Percentiles rank a stretch among this genome's conserved stretches.
Conservation (phyloP, 2,329 filamentous ascomycete genomes). For the Sporothrix euskadiensis region DNA sequence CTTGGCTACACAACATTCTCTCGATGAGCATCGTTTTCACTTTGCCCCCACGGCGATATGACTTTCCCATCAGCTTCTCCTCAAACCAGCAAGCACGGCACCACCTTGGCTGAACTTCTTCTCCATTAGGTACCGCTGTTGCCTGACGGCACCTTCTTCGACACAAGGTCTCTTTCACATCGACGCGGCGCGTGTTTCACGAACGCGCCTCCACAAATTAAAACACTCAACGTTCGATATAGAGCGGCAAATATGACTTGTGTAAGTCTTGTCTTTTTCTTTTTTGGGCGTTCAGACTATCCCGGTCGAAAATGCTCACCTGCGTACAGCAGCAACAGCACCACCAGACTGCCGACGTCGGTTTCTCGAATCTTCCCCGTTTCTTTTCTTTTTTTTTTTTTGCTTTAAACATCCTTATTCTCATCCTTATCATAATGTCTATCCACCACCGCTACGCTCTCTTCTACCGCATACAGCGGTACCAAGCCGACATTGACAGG, state of each 20-base stretch:
- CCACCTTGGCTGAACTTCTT: background rate
- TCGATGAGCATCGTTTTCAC: background rate
- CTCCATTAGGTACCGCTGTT: background rate
- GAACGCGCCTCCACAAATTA: background rate
- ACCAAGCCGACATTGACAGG: constrained; percentile 19
- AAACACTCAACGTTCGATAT: background rate
- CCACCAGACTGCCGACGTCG: background rate
- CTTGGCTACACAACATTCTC: background rate
- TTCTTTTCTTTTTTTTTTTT: background rate
- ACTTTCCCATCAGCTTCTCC: background rate
- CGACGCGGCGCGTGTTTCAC: no score
- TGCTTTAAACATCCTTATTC: background rate
- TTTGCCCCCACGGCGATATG: background rate
- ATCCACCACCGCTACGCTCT: constrained; percentile 28
- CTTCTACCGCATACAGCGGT: constrained; percentile 12
- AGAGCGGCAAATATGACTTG: background rate
- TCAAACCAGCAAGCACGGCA: background rate
- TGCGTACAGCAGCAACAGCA: background rate
- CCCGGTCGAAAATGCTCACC: background rate
- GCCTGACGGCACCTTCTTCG: background rate
- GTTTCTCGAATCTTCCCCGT: background rate
- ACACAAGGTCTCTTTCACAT: background rate
- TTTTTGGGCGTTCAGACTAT: background rate
- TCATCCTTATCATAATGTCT: constrained; percentile 24
- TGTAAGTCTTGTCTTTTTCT: background rate